These are phyloP conservation scores for Xerocomus brunneocitrinus DNA, from an alignment of 768 basidiomycete species.

Conservation along the genomic window DNA sequence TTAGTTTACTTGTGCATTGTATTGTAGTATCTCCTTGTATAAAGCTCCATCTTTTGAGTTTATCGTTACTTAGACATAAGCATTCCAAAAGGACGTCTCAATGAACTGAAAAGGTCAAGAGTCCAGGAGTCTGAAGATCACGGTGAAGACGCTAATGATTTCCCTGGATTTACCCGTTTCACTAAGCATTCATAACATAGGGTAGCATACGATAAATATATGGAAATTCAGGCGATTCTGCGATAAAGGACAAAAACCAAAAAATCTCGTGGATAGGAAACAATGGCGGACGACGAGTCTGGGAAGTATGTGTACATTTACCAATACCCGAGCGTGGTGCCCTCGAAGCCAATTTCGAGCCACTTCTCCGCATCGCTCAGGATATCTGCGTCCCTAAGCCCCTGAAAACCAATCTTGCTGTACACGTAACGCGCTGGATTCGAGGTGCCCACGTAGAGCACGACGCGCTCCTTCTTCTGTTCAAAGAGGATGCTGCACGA, in stretches of 20 bases:
- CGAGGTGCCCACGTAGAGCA: constrained; percentile 58
- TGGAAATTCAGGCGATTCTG: too few relatives aligned
- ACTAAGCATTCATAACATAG: too few relatives aligned
- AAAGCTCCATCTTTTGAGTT: too few relatives aligned
- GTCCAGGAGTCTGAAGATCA: too few relatives aligned
- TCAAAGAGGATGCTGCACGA: not conserved
- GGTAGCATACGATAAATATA: not conserved
- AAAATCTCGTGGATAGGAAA: not conserved
- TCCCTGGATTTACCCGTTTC: too few relatives aligned
- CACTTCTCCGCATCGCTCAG: constrained; percentile 13
- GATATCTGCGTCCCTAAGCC: constrained; percentile 3
- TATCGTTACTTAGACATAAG: not conserved
- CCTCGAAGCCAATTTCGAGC: constrained; percentile 15
- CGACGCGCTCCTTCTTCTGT: constrained; percentile 15
- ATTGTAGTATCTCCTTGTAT: not conserved
- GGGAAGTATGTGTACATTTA: not conserved
- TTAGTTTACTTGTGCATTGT: too few relatives aligned
- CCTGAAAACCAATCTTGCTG: constrained; percentile 18
- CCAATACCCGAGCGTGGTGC: constrained; percentile 17
- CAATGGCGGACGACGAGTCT: not conserved
- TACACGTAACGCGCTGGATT: constrained; percentile 17
- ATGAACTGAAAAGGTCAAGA: not conserved
- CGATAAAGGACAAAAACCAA: too few relatives aligned
- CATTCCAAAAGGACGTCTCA: not conserved
- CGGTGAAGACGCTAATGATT: too few relatives aligned